phyloP scores from a whole-genome alignment of 192 early-diverging fungal genomes.

The Mortierella alpina region DNA sequence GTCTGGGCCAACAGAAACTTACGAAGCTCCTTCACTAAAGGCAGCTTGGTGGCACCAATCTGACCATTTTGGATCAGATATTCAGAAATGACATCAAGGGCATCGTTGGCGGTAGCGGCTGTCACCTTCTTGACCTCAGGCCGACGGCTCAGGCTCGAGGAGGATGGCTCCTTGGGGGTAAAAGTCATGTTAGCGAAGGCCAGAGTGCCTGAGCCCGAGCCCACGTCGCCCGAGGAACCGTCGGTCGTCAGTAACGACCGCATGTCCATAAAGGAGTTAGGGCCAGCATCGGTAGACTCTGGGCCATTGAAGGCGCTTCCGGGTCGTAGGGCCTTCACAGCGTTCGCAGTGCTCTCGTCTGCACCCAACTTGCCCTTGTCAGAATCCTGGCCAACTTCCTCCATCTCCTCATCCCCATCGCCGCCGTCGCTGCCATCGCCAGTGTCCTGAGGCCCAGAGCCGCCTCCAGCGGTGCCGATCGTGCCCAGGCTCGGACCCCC shows the following conservation, averaged over 20 bases:
- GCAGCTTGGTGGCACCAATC: constrained; percentile 47
- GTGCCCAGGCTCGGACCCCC: constrained; percentile 3
- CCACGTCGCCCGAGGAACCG: not conserved
- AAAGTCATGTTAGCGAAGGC: constrained; percentile 17
- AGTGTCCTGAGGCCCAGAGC: constrained; percentile 1
- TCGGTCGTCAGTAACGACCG: constrained; percentile 3
- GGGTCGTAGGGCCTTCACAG: too few relatives aligned
- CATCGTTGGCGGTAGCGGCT: constrained; percentile 36
- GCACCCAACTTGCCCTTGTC: not conserved
- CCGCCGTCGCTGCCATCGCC: constrained; percentile 37
- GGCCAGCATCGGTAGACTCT: constrained; percentile 6
- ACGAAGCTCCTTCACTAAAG: constrained; percentile 46
- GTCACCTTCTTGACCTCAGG: constrained; percentile 47
- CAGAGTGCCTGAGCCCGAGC: not conserved
- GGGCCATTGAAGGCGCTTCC: not conserved
- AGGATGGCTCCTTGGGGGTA: constrained; percentile 21
- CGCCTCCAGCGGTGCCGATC: not conserved
- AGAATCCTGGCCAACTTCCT: constrained; percentile 35
- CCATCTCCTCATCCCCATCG: constrained; percentile 52
- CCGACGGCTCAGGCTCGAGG: constrained; percentile 21
- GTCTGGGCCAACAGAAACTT: constrained; percentile 42
- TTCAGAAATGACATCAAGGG: constrained; percentile 50
- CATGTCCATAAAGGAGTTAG: constrained; percentile 7
- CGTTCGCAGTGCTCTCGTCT: not conserved
- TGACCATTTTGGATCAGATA: constrained; percentile 51